Percentiles rank a stretch among this genome's conserved stretches.
Conservation (phyloP, 1,139 yeast genomes). For the Suhomyces atakaporum region DNA sequence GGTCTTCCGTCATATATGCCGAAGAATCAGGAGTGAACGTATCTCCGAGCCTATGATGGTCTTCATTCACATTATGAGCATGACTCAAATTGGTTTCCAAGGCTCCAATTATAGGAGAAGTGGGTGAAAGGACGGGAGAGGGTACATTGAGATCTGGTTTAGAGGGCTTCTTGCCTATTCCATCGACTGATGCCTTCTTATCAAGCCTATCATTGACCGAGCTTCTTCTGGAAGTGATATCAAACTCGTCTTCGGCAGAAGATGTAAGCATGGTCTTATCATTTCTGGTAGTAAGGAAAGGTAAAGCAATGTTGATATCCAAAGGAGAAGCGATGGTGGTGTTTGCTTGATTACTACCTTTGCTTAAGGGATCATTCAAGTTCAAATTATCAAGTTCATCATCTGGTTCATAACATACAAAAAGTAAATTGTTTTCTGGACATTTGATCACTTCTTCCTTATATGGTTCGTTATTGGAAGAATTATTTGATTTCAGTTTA, state of each 20-base stretch:
- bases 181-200: conserved; percentile 5
- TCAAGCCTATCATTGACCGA: conserved; percentile 11
- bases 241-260: conserved; percentile 25
- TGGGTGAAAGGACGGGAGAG: conserved; percentile 13
- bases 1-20: conserved; percentile 30
- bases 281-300: conserved; percentile 44
- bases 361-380: conserved; percentile 16
- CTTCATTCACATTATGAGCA: conserved; percentile 9
- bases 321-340: conserved; percentile 47
- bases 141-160: not conserved
- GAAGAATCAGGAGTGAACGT: conserved; percentile 33
- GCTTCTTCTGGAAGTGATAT: conserved; percentile 23
- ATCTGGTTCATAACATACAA: conserved; percentile 53
- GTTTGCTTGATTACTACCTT: conserved; percentile 10
- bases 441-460: conserved; percentile 65
- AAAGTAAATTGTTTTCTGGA: conserved; percentile 59
- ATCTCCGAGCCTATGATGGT: conserved; percentile 14
- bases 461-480: conserved; percentile 42
- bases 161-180: conserved; percentile 3
- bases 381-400: conserved; percentile 35
- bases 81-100: conserved; percentile 45
- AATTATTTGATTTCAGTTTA: conserved; percentile 37
- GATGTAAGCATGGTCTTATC: conserved; percentile 36
- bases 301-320: conserved; percentile 48
- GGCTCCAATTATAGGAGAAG: conserved; percentile 44